Evolutionary conservation across 306 rosid species (phyloP), one percentile per base, ranked within the genome.

Genomic region (Begonia loranthoides): DNA sequence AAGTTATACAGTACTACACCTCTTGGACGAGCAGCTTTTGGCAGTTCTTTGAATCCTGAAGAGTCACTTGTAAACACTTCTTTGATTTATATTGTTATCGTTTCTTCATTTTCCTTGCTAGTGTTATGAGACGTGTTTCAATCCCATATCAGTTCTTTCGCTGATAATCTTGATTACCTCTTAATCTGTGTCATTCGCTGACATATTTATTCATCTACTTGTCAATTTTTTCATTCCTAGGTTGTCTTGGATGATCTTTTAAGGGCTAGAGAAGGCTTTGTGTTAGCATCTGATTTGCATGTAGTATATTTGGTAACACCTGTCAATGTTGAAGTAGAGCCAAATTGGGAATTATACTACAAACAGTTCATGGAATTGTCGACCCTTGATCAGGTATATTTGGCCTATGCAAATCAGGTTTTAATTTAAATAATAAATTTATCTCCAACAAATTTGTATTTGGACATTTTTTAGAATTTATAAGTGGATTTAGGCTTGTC

Each of bases 231-330:
- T 57, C 58, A 24, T 50, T 50, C 66, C 40, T 70, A 89, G 97
- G 62, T 85, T 66, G 97, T 89, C 63, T 72, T 89, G 68, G 92
- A 84, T 60, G 97, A 89, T 67, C 95, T 89, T 76, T 79, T 90
- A 62, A 89, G 95, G 77, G 97, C 97, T 45, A 75, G 97, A 70
- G 97, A 89, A 70, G 97, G 97, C 65, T 90, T 90, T 82, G 92
- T 90, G 49, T 93, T 90, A 50, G 97, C 97, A 58, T 90, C 97
- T 62, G 95, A 90, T 73, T 60, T 90, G 76, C 97, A 90, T 74
- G 62, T 90, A 63, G 97, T 85, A 51, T 90, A 90, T 69, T 74
- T 85, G 57, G 95, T 82, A 56, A 90, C 97, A 9, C 97, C 97
- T 57, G 76, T 76, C 60, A 90, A 82, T 59, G 95, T 85, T 59